Evolutionary conservation across 2,329 filamentous ascomycete genomes (phyloP), one percentile per base, ranked within the genome.

Genomic region (Corynespora cassiicola): DNA sequence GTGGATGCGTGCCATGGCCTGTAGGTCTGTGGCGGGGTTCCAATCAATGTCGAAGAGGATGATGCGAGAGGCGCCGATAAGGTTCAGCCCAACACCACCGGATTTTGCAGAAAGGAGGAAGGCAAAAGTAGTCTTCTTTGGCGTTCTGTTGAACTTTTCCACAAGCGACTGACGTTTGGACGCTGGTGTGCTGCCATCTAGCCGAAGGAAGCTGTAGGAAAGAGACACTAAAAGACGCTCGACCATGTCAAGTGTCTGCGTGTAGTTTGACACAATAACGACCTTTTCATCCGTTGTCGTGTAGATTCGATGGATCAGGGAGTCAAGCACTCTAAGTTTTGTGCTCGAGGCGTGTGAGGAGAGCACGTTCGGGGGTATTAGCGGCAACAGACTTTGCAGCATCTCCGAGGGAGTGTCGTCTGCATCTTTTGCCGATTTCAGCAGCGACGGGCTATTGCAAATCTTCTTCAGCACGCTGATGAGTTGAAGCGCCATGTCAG

Each of bases 201-300:
- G 76, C 4, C 86, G 82, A n/a, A 86, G 73, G 57, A 79, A 86
- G 2, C 75, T 73, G 41, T 87, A 77, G 2, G 76, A 78, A 11
- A 85, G 72, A 2, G 81, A 79, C 2, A 74, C 71, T 4, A 88
- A 73, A 2, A 88, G 75, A 3, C 75, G 77, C 27, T 78, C 79
- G 4, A 89, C 77, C 45, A 88, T 75, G 52, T 86, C 82, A 7
- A 89, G 75, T 0, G 86, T 89, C 7, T 82, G 81, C 0, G 86
- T 89, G 60, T 87, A 88, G 57, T 88, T 88, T 14, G 85, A 88
- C n/a, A 89, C 84, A 7, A 89, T 74, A 7, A 89, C 84, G 16
- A 89, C 79, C 55, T 88, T 89, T 54, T 89, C 86, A 1, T 76
- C 69, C 0, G 85, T 87, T 0, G 74, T 80, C 2, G 72, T 77